Evolutionary conservation across 768 basidiomycete genomes (phyloP).

Genomic region (Trametes meyenii): DNA sequence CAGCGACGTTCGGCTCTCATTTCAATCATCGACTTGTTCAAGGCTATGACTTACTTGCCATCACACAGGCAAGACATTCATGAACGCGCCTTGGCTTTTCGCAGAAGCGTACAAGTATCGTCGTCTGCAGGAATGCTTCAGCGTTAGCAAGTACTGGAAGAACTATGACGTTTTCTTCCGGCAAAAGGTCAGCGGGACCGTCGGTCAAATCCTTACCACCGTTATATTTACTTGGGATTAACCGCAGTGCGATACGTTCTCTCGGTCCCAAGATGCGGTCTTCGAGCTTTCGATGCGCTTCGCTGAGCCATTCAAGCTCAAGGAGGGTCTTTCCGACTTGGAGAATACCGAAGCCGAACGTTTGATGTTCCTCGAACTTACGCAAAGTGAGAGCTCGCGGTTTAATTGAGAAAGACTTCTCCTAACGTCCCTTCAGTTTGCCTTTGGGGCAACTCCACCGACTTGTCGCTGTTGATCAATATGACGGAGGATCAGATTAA

Average conservation of each 20-base stretch:
- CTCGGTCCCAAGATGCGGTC: conserved; percentile 87
- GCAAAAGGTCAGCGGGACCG: conserved; percentile 63
- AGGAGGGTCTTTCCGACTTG: conserved; percentile 51
- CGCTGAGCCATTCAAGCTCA: conserved; percentile 76
- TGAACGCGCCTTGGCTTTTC: conserved; percentile 96
- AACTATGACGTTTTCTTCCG: conserved; percentile 95
- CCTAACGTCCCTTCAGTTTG: conserved; percentile 62
- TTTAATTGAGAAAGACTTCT: background rate
- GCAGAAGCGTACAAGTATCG: conserved; percentile 95
- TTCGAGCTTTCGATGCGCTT: conserved; percentile 94
- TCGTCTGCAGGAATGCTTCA: conserved; percentile 91
- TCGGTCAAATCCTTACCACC: background rate
- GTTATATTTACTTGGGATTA: too few species aligned
- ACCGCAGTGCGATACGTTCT: conserved; percentile 90
- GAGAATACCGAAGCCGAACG: conserved; percentile 73
- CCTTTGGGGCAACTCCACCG: conserved; percentile 97
- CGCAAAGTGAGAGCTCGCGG: conserved; percentile 64
- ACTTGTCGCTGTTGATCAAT: conserved; percentile 92
- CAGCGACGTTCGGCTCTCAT: background rate
- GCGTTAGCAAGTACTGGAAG: conserved; percentile 85
- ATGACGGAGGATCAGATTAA: conserved; percentile 99
- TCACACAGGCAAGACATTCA: conserved; percentile 76
- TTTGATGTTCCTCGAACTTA: conserved; percentile 89
- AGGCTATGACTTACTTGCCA: background rate
- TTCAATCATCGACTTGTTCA: background rate